These are phyloP conservation scores for Leishmania tarentolae DNA, from an alignment of 208 protist genomes.

Conservation along the genomic window DNA sequence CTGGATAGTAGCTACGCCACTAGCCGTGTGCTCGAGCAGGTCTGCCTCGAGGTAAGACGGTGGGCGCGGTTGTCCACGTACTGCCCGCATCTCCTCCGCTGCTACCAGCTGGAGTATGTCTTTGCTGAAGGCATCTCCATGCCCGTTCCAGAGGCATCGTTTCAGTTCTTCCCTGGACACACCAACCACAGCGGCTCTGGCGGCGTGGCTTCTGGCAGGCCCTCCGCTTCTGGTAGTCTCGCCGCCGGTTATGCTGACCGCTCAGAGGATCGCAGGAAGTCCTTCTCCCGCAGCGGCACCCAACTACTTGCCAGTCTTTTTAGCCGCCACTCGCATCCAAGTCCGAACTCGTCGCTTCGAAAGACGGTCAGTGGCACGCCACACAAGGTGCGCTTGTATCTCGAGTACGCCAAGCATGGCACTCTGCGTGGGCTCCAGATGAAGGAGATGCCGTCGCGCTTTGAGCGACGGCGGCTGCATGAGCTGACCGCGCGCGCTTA, in stretches of 20 bases:
- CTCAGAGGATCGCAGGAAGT: conserved; percentile 6
- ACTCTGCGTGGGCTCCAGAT: conserved; percentile 55
- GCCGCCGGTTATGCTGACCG: background rate
- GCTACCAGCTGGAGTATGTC: conserved; percentile 60
- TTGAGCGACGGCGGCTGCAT: conserved; percentile 56
- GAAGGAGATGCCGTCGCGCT: conserved; percentile 53
- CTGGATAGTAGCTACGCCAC: conserved; percentile 29
- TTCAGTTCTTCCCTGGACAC: conserved; percentile 20
- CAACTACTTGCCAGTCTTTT: background rate
- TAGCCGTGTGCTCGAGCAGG: conserved; percentile 30
- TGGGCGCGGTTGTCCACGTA: conserved; percentile 53
- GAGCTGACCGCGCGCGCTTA: conserved; percentile 75
- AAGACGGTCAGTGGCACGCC: background rate
- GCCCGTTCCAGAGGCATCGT: conserved; percentile 23
- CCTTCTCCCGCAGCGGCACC: background rate
- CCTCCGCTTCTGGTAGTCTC: background rate
- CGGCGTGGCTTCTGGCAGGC: background rate
- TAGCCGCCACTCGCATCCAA: background rate
- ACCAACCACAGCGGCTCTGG: background rate
- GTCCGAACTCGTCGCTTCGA: background rate
- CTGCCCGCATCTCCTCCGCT: conserved; percentile 50
- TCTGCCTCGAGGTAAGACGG: conserved; percentile 47
- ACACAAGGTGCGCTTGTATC: conserved; percentile 60
- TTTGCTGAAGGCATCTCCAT: conserved; percentile 21
- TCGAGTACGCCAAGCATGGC: conserved; percentile 69